Conservation (phyloP, 2,329 filamentous ascomycete genomes). For the Fusarium coffeatum region DNA sequence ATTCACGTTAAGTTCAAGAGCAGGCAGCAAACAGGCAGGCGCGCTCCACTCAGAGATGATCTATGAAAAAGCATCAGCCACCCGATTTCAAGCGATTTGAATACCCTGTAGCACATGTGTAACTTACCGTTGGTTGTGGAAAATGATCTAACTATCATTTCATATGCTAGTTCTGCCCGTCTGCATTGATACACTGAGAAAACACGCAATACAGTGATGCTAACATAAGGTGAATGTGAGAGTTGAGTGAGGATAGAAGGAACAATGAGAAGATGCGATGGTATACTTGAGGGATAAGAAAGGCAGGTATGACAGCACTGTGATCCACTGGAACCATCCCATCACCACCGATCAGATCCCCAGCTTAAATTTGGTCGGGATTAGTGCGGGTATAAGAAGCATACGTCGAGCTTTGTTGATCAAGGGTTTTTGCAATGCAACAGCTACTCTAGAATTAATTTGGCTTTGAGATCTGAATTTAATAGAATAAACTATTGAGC, state of each 20-base stretch:
- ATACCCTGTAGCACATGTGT: neutral
- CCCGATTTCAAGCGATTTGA: neutral
- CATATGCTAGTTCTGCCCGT: neutral
- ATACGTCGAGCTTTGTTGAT: no score
- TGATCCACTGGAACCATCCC: neutral
- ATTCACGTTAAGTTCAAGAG: neutral
- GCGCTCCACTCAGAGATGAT: slow-evolving; percentile 26
- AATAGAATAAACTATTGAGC: fast-evolving
- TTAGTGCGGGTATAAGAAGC: neutral
- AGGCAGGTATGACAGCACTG: neutral
- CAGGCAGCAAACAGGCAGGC: slow-evolving; percentile 37
- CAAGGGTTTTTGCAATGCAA: neutral
- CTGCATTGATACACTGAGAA: neutral
- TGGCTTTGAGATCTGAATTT: neutral
- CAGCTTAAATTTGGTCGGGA: neutral
- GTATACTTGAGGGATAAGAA: neutral
- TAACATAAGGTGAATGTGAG: neutral
- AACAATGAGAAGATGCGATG: neutral
- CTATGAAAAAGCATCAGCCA: slow-evolving; percentile 6
- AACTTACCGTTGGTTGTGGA: neutral
- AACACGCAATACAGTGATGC: fast-evolving
- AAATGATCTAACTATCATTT: neutral
- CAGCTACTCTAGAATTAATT: neutral
- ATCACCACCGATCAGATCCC: neutral
- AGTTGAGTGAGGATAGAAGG: neutral